phyloP scores from a whole-genome alignment of 1,284 basidiomycete species.

The Cystobasidiaceae sp. region DNA sequence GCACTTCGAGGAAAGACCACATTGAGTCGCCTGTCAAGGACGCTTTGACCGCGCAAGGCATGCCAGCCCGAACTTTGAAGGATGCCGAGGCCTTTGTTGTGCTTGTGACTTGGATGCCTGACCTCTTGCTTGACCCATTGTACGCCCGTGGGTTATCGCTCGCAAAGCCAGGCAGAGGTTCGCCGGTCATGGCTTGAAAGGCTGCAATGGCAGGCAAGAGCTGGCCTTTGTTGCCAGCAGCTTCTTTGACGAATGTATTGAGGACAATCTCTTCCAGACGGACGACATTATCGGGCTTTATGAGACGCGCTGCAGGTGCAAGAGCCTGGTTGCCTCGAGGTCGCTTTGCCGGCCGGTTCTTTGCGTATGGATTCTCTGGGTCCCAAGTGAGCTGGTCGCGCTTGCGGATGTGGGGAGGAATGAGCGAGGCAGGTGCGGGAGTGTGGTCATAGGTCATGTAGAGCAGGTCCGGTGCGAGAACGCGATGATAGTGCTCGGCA shows the following conservation, averaged over 20 bases:
- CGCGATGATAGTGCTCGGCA: conserved; percentile 71
- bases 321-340: conserved; percentile 67
- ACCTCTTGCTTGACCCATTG: conserved; percentile 54
- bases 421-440: conserved; percentile 38
- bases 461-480: conserved; percentile 79
- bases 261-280: conserved; percentile 76
- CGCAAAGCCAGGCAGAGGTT: conserved; percentile 54
- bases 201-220: conserved; percentile 83
- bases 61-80: conserved; percentile 74
- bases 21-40: conserved; percentile 82
- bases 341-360: conserved; percentile 63
- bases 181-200: conserved; percentile 79
- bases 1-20: conserved; percentile 84
- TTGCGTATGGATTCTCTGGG: conserved; percentile 69
- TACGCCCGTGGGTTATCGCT: conserved; percentile 55
- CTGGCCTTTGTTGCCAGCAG: conserved; percentile 58
- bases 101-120: conserved; percentile 72
- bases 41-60: conserved; percentile 83
- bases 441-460: conserved; percentile 92
- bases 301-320: conserved; percentile 55
- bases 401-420: conserved; percentile 45
- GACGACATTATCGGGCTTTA: conserved; percentile 63
- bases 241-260: conserved; percentile 74
- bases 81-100: conserved; percentile 75
- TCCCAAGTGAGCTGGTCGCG: conserved; percentile 61